A percentile compares a stretch with the other conserved stretches of the same genome.
Conservation (phyloP, 306 rosid genomes). For the Vachellia collinsii region DNA sequence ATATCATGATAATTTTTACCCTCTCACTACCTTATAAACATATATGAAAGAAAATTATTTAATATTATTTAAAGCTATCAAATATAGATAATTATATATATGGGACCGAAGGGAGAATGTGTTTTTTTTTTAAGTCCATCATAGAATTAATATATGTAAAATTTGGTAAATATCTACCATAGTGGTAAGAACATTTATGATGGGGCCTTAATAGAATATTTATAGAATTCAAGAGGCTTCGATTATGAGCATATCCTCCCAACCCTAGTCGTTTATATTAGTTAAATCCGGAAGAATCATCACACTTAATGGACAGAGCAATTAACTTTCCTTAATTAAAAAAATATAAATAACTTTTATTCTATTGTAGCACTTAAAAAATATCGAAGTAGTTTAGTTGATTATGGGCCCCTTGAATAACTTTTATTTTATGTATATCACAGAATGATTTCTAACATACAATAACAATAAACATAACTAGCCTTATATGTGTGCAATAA, state of each 20-base stretch:
- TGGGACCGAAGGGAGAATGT: not conserved
- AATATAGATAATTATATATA: too few relatives aligned
- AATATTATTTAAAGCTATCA: too few relatives aligned
- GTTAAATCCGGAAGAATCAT: not conserved
- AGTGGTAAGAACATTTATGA: slow-evolving; percentile 1
- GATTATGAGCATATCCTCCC: not conserved
- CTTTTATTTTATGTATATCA: not conserved
- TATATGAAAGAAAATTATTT: too few relatives aligned
- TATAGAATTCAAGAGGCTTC: not conserved
- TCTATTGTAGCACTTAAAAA: not conserved
- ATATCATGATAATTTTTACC: too few relatives aligned
- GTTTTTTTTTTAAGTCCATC: slow-evolving; percentile 6
- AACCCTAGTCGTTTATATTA: not conserved
- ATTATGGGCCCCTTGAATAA: too few relatives aligned
- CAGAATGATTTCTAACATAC: not conserved
- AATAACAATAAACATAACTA: not conserved
- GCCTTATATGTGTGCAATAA: not conserved
- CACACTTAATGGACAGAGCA: not conserved
- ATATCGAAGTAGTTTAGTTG: not conserved
- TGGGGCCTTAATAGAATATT: not conserved
- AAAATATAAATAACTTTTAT: not conserved
- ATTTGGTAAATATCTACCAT: slow-evolving; percentile 20
- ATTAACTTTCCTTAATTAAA: not conserved
- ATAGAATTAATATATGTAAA: not conserved
- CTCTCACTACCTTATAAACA: too few relatives aligned